Conservation (phyloP, 2,329 filamentous ascomycete species). For the Golovinomyces cichoracearum region DNA sequence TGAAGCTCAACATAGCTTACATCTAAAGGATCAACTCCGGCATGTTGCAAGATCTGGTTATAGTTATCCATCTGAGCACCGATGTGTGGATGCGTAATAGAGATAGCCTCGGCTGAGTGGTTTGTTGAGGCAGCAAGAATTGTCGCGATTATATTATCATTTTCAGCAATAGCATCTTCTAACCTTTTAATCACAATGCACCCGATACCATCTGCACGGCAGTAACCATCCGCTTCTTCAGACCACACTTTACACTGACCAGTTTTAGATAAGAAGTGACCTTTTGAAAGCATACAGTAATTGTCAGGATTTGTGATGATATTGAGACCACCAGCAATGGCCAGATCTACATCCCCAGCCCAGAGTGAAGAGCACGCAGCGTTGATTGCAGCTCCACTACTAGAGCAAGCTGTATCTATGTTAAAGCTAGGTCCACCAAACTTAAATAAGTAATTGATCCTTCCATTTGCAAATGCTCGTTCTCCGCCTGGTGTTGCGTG, state of each 20-base stretch:
- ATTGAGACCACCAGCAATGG: slow-evolving; percentile 13
- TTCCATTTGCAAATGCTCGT: slow-evolving; percentile 14
- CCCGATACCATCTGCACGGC: slow-evolving; percentile 24
- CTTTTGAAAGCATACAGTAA: slow-evolving; percentile 13
- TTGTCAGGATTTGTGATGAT: slow-evolving; percentile 14
- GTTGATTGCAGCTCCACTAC: slow-evolving; percentile 17
- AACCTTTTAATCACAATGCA: slow-evolving; percentile 25
- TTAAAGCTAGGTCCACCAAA: slow-evolving; percentile 19
- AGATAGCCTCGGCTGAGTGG: slow-evolving; percentile 56
- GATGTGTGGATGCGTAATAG: slow-evolving; percentile 62
- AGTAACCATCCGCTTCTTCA: slow-evolving; percentile 26
- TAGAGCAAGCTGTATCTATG: slow-evolving; percentile 20
- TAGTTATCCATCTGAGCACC: slow-evolving; percentile 52
- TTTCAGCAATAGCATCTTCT: slow-evolving; percentile 24
- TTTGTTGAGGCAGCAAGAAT: slow-evolving; percentile 55
- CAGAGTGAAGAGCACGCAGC: slow-evolving; percentile 13
- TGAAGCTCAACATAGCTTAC: slow-evolving; percentile 76
- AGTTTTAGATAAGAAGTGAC: slow-evolving; percentile 14
- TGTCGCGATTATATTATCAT: slow-evolving; percentile 23
- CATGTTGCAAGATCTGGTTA: slow-evolving; percentile 40
- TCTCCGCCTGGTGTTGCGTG: slow-evolving; percentile 14
- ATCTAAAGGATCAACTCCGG: slow-evolving; percentile 49
- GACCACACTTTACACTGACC: slow-evolving; percentile 25
- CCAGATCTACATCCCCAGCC: slow-evolving; percentile 13
- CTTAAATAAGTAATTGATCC: slow-evolving; percentile 20